These are phyloP conservation scores for Thermothelomyces thermophilus DNA, from an alignment of 2,329 filamentous ascomycete species.

Conservation along the genomic window DNA sequence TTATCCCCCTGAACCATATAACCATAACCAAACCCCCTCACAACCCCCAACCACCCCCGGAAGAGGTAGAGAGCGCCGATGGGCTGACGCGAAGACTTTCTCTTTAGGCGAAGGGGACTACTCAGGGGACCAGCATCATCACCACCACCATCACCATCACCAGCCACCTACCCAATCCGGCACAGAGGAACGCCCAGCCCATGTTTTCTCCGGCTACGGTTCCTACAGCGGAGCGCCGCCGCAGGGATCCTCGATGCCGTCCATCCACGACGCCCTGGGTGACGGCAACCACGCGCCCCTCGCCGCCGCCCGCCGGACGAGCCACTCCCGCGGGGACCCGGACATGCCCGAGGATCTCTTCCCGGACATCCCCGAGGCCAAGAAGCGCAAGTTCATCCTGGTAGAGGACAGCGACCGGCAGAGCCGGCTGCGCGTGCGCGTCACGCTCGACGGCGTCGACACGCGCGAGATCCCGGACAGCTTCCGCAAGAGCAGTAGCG, in stretches of 20 bases:
- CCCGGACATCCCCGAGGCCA: conserved; percentile 79
- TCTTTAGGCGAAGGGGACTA: conserved; percentile 56
- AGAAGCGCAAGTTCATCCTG: conserved; percentile 93
- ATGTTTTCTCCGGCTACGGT: conserved; percentile 66
- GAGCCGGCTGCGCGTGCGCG: conserved; percentile 76
- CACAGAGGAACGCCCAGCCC: conserved; percentile 62
- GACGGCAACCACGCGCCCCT: conserved; percentile 27
- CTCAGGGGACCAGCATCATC: conserved; percentile 49
- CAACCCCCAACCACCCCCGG: background rate
- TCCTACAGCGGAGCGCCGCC: conserved; percentile 53
- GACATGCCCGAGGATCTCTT: conserved; percentile 67
- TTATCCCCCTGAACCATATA: background rate
- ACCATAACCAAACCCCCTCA: background rate
- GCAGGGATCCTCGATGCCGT: conserved; percentile 54
- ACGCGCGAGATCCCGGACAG: conserved; percentile 95
- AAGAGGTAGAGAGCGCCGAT: conserved; percentile 6
- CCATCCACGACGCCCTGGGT: conserved; percentile 53
- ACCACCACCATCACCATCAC: conserved; percentile 66
- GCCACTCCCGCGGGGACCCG: conserved; percentile 35
- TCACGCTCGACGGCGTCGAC: conserved; percentile 87
- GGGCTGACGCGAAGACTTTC: conserved; percentile 29
- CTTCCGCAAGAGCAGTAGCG: conserved; percentile 82
- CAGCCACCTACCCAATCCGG: conserved; percentile 49
- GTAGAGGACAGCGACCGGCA: conserved; percentile 83
- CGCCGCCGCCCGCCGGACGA: conserved; percentile 31